These are phyloP conservation scores for Fraxinus cuspidata DNA, from an alignment of 257 asterid species.

Conservation along the genomic window DNA sequence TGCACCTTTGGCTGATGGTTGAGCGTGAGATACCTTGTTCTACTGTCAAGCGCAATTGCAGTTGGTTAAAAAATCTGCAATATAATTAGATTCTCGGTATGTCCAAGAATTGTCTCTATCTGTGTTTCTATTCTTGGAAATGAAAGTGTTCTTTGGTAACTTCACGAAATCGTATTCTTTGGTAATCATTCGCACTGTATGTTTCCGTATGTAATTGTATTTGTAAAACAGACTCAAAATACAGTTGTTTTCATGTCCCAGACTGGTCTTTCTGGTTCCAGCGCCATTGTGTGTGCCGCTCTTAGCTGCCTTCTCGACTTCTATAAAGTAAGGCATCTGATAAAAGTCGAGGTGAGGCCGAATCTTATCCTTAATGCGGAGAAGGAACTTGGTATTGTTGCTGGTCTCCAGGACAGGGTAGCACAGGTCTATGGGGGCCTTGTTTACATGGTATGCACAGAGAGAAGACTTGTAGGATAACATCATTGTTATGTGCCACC, in stretches of 20 bases:
- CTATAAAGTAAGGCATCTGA: slow-evolving; percentile 73
- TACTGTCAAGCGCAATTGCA: not conserved
- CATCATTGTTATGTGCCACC: not conserved
- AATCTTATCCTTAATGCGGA: slow-evolving; percentile 87
- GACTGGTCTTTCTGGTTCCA: slow-evolving; percentile 99
- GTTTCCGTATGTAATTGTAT: not conserved
- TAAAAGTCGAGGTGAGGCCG: slow-evolving; percentile 86
- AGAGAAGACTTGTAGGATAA: not conserved
- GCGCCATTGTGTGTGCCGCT: slow-evolving; percentile 97
- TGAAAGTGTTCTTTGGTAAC: not conserved
- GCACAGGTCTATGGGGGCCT: slow-evolving; percentile 99
- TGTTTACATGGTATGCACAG: slow-evolving; percentile 68
- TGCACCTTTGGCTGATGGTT: not conserved
- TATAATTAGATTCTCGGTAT: not conserved
- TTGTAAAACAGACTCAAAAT: not conserved
- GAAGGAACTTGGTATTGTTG: slow-evolving; percentile 94
- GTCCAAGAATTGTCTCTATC: not conserved
- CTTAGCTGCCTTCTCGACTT: slow-evolving; percentile 94
- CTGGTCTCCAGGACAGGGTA: slow-evolving; percentile 97
- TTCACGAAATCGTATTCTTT: not conserved
- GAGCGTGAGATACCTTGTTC: not conserved
- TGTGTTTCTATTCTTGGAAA: not conserved
- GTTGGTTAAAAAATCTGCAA: not conserved
- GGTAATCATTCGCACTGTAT: not conserved
- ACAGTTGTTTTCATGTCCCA: slow-evolving; percentile 37